These are phyloP conservation scores for Nymphaea thermarum DNA, from an alignment of 164 flowering plant genomes.

Conservation along the genomic window DNA sequence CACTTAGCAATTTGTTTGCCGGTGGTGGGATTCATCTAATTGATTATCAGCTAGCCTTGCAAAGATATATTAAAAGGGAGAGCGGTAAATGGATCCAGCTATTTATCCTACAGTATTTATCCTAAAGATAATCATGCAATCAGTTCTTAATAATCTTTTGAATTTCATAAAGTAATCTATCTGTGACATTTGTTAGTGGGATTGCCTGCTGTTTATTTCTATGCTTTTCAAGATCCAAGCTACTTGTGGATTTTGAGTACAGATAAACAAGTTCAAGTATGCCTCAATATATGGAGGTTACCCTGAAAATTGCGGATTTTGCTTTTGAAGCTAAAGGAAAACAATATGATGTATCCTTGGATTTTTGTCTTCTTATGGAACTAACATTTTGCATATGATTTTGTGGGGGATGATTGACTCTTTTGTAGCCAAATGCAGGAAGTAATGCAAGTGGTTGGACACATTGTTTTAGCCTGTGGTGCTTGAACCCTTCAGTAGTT, in stretches of 20 bases:
- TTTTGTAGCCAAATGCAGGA: constrained; percentile 19
- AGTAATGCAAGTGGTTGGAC: constrained; percentile 35
- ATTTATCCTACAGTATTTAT: too few species aligned
- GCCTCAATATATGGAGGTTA: too few species aligned
- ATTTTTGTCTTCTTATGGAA: not conserved
- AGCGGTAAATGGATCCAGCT: constrained; percentile 33
- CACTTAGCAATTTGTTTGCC: constrained; percentile 71
- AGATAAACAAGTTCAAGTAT: too few species aligned
- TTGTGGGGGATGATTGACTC: not conserved
- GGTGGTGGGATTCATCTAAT: constrained; percentile 46
- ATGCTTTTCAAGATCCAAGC: too few species aligned
- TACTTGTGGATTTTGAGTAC: too few species aligned
- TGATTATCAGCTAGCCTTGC: constrained; percentile 79
- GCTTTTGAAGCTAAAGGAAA: too few species aligned
- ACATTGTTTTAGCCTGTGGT: constrained; percentile 69
- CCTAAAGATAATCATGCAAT: too few species aligned
- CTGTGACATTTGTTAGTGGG: not conserved
- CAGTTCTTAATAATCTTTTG: too few species aligned
- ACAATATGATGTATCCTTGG: not conserved
- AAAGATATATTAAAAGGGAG: constrained; percentile 43
- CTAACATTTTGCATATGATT: not conserved
- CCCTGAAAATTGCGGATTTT: too few species aligned
- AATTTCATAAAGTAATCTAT: too few species aligned
- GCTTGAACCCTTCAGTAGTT: constrained; percentile 90
- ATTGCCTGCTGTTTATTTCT: too few species aligned